Conservation (phyloP, 2,329 filamentous ascomycete genomes). For the Cadophora luteo-olivacea region DNA sequence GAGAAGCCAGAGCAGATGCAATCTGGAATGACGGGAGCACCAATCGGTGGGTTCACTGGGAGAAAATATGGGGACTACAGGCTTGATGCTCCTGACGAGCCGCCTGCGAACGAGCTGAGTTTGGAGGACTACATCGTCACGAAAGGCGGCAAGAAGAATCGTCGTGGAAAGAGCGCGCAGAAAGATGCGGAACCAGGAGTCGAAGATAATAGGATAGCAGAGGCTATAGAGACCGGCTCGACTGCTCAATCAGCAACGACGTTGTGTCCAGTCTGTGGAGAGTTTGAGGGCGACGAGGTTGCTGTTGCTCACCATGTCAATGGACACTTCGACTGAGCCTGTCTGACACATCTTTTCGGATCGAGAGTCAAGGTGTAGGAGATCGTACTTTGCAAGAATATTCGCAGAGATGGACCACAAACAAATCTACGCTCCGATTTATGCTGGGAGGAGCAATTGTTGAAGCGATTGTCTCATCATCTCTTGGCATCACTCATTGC, state of each 20-base stretch:
- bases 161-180: conserved; percentile 18
- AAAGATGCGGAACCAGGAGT: not conserved
- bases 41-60: conserved; percentile 3
- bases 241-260: not conserved
- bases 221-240: not conserved
- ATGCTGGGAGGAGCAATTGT: too few species aligned
- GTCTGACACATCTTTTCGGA: too few species aligned
- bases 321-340: conserved; percentile 38
- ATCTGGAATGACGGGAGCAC: not conserved
- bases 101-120: conserved; percentile 25
- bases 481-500: not conserved
- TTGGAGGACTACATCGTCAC: conserved; percentile 36
- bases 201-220: not conserved
- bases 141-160: conserved; percentile 26
- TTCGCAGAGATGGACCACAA: too few species aligned
- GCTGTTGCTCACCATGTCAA: conserved; percentile 43
- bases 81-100: conserved; percentile 30
- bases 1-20: not conserved
- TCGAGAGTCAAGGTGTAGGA: too few species aligned
- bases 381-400: too few species aligned
- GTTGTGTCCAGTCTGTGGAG: conserved; percentile 41
- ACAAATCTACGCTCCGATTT: too few species aligned
- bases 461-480: not conserved
- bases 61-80: conserved; percentile 33
- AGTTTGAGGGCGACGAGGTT: conserved; percentile 42